phyloP scores from a whole-genome alignment of 2,329 filamentous ascomycete species.

The Fusarium veterinarium region DNA sequence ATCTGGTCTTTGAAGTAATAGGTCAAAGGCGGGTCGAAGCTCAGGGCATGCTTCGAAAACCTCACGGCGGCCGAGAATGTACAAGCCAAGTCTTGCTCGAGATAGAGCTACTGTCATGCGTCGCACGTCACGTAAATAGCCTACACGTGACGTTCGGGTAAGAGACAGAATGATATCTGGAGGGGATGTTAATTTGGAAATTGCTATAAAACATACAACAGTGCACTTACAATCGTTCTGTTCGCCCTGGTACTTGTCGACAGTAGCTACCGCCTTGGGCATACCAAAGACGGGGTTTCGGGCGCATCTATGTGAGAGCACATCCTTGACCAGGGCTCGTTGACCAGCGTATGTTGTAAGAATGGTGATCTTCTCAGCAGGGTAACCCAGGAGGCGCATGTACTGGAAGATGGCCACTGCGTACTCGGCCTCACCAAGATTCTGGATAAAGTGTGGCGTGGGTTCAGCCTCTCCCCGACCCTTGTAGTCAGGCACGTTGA shows the following conservation, averaged over 20 bases:
- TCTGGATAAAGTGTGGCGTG: slow-evolving; percentile 94
- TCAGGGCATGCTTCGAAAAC: slow-evolving; percentile 93
- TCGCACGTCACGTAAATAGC: slow-evolving; percentile 92
- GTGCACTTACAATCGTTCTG: slow-evolving; percentile 91
- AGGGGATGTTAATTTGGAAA: slow-evolving; percentile 33
- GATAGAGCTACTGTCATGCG: slow-evolving; percentile 95
- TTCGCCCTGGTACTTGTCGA: slow-evolving; percentile 99
- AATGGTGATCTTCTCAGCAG: slow-evolving; percentile 84
- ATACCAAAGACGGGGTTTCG: slow-evolving; percentile 87
- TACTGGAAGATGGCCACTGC: slow-evolving; percentile 96
- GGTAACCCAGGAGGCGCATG: slow-evolving; percentile 95
- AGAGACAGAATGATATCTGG: slow-evolving; percentile 92
- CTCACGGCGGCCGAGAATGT: slow-evolving; percentile 87
- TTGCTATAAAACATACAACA: not conserved
- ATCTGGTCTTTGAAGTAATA: slow-evolving; percentile 80
- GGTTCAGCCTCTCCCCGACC: slow-evolving; percentile 89
- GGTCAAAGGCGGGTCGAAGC: slow-evolving; percentile 85
- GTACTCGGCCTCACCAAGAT: slow-evolving; percentile 96
- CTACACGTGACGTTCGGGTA: slow-evolving; percentile 86
- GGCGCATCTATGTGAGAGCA: slow-evolving; percentile 84
- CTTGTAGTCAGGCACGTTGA: slow-evolving; percentile 94
- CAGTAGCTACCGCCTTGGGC: slow-evolving; percentile 90
- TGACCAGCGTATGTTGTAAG: slow-evolving; percentile 95
- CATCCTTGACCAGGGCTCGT: slow-evolving; percentile 86
- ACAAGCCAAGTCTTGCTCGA: slow-evolving; percentile 89